Conservation (phyloP, 2,329 filamentous ascomycete genomes). For the Fusarium liriodendri region DNA sequence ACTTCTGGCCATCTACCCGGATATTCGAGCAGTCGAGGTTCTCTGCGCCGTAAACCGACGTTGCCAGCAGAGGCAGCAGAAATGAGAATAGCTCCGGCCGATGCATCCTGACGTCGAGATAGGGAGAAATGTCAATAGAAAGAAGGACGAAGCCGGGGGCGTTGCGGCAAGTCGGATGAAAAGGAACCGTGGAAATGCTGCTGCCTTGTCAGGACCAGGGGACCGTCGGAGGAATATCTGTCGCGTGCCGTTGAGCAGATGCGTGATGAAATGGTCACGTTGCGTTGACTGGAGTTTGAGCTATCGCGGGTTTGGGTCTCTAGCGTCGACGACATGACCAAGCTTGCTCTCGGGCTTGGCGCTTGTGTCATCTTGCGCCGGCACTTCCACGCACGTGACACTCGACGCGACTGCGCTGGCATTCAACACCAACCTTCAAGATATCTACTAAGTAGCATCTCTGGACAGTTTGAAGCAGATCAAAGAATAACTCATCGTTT, state of each 20-base stretch:
- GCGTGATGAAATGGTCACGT: conserved; percentile 45
- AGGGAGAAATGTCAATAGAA: conserved; percentile 7
- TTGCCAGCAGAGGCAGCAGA: conserved; percentile 52
- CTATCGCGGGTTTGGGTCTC: conserved; percentile 35
- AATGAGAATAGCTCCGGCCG: conserved; percentile 51
- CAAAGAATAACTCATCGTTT: not conserved
- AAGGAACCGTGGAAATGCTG: conserved; percentile 1
- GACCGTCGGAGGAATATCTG: not conserved
- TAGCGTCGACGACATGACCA: conserved; percentile 40
- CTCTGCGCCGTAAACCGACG: conserved; percentile 54
- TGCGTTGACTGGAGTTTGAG: conserved; percentile 29
- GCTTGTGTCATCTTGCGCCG: conserved; percentile 47
- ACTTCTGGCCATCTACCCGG: conserved; percentile 67
- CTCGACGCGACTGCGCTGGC: not conserved
- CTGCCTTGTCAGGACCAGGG: conserved; percentile 2
- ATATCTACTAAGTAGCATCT: not conserved
- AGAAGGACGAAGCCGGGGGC: not conserved
- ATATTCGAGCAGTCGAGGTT: conserved; percentile 73
- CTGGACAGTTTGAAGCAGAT: not conserved
- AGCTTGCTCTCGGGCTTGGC: conserved; percentile 38
- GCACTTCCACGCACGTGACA: conserved; percentile 46
- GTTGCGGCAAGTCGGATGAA: conserved; percentile 12
- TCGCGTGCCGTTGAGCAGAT: conserved; percentile 24
- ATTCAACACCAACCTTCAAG: not conserved
- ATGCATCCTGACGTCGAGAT: conserved; percentile 51